Base-by-base conservation (phyloP, 148 eudicot species). In the Camellia japonica region DNA sequence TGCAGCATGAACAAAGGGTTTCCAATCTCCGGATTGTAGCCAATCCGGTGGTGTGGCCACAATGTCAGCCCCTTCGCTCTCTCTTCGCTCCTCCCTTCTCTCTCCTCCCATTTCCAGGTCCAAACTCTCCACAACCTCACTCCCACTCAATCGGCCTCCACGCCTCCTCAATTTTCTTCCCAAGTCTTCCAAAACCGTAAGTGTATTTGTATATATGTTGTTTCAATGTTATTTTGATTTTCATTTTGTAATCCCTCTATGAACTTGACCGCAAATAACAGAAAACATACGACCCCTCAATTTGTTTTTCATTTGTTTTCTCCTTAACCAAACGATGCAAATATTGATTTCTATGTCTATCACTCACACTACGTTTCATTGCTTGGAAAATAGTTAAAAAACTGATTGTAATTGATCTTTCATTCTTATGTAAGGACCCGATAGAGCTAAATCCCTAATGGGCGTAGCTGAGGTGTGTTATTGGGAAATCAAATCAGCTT, bases 171-270 rank as follows among this genome's bases (percentile, higher is more conserved):
- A 84, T 85, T 84, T 72, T 19, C 85, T 13, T 41, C 61, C 81
- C 18, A 82, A 78, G 65, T 72, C 77, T 81, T 81, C 85, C 16
- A 84, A 83, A 78, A 73, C 69, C 61, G 90, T 91, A 71, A 86
- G 84, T 62, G 6, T 54, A 9, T 68, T 11, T 51, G 20, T 9
- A 7, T 75, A 41, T 43, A 19, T 14, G 4, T 68, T 41, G 8
- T 64, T 49, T 20, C n/a, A 3, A 11, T 19, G 13, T 49, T 14
- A 20, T n/a, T 71, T 16, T 71, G 59, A 56, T 52, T 46, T 67
- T 8, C 47, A 67, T 38, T 67, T 55, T 6, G 13, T 8, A 2
- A 8, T 11, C 59, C 14, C 12, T 55, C 10, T 42, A 3, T 38
- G 18, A 38, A 4, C 20, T n/a, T 16, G 5, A 41, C 41, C 5